Evolutionary conservation across 371 early-diverging fungal genomes (phyloP).

Genomic region (Mortierella sp.): DNA sequence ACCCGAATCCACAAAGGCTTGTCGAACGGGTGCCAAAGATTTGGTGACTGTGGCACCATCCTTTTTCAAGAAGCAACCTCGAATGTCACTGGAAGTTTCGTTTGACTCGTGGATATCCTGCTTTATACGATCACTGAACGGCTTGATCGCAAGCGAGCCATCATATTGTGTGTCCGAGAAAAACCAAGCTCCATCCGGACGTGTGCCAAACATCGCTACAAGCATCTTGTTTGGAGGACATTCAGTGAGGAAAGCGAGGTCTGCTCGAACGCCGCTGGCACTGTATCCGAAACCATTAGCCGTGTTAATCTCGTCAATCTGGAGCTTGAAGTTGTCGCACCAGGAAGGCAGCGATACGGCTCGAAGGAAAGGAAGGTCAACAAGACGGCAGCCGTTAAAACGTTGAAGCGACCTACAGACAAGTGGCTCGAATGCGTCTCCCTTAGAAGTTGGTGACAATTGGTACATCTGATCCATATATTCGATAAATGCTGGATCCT

Average conservation of each 20-base stretch:
- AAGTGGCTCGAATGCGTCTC: conserved; percentile 14
- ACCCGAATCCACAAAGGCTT: conserved; percentile 3
- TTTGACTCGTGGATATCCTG: neutral
- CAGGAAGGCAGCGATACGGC: neutral
- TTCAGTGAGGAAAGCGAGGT: conserved; percentile 23
- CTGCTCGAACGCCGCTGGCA: conserved; percentile 4
- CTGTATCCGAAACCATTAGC: conserved; percentile 24
- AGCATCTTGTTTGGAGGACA: conserved; percentile 27
- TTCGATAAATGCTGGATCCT: conserved; percentile 15
- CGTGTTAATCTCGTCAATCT: conserved; percentile 27
- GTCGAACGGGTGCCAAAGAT: neutral
- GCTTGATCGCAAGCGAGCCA: conserved; percentile 25
- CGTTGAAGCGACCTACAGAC: conserved; percentile 21
- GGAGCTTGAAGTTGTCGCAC: conserved; percentile 17
- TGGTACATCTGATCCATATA: conserved; percentile 20
- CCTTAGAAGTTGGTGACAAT: conserved; percentile 15
- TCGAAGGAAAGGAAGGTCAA: conserved; percentile 27
- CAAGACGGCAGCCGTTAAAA: conserved; percentile 17
- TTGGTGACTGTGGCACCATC: neutral
- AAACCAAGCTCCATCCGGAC: conserved; percentile 25
- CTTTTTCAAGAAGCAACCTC: conserved; percentile 11
- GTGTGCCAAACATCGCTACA: conserved; percentile 8
- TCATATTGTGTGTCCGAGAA: conserved; percentile 23
- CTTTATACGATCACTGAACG: neutral
- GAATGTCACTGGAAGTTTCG: conserved; percentile 25